These are phyloP conservation scores for Suillus discolor DNA, from an alignment of 768 basidiomycete genomes.

Conservation along the genomic window DNA sequence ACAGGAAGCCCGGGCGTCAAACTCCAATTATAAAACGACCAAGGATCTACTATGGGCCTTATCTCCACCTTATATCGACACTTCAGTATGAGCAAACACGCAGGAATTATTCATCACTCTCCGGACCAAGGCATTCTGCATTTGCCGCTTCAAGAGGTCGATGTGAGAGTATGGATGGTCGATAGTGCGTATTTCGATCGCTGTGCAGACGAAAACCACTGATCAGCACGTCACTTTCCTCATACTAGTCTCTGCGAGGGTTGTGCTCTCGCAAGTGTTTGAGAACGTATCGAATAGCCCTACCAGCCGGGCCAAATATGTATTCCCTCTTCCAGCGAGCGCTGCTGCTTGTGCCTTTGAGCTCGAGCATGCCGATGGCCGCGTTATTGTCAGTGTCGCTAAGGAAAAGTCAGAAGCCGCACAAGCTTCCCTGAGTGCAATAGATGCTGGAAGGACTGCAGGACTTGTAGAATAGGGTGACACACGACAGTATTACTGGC, in stretches of 20 bases:
- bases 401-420: slow-evolving; percentile 51
- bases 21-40: slow-evolving; percentile 2
- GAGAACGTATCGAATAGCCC: slow-evolving; percentile 37
- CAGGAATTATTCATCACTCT: slow-evolving; percentile 37
- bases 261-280: slow-evolving; percentile 44
- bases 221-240: slow-evolving; percentile 11
- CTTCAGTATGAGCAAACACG: slow-evolving; percentile 1
- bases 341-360: slow-evolving; percentile 59
- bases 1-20: slow-evolving; percentile 5
- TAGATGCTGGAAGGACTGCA: slow-evolving; percentile 40
- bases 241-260: slow-evolving; percentile 45
- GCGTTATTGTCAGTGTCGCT: slow-evolving; percentile 44
- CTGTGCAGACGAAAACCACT: neutral
- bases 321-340: slow-evolving; percentile 59
- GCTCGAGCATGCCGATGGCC: slow-evolving; percentile 46
- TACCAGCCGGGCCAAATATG: slow-evolving; percentile 52
- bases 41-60: neutral
- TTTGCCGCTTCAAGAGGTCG: slow-evolving; percentile 46
- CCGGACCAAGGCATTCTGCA: slow-evolving; percentile 27
- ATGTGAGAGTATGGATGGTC: slow-evolving; percentile 42
- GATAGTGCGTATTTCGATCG: slow-evolving; percentile 37
- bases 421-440: slow-evolving; percentile 42
- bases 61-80: slow-evolving; percentile 5
- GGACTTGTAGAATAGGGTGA: slow-evolving; percentile 51
- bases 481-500: slow-evolving; percentile 49